Evolutionary conservation across 345 rosid genomes (phyloP), one percentile per base, ranked within the genome.

Genomic region (Geranium rotundifolium): DNA sequence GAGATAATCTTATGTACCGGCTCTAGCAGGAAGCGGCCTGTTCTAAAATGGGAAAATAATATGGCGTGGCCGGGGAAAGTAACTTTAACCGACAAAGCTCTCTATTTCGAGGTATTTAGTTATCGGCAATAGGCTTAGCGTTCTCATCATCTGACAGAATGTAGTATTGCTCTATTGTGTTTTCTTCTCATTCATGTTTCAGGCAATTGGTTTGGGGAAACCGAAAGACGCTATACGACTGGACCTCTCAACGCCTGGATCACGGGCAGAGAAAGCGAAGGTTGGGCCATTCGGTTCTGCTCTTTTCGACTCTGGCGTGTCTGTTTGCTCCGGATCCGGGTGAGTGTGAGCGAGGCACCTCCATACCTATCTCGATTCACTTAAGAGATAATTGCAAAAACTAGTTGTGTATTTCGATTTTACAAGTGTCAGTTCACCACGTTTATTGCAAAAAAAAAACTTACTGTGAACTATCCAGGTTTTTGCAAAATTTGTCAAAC

Each of bases 61-160:
- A 84, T 85, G 70, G 95, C 91, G 62, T 92, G 96, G 98, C 98
- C 98, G 0, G 97, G 98, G 66, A 89, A 81, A 73, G 84, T 92
- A 65, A 81, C 77, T 63, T 75, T 92, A 75, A 92, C 98, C 4
- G 90, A 92, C 61, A 84, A 74, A 73, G 93, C 98, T 16, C 84
- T 92, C 70, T 89, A 89, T 72, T 92, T 89, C 65, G 88, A 92
- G 98, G 98, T 89, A 83, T 56, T 71, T 56, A 30, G 65, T 58
- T 41, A 23, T 34, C 60, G 27, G 27, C 57, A 49, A 59, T 23
- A 17, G 8, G 18, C 20, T 16, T 46, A 3, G 18, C 60, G 29
- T n/a, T 73, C 64, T 58, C 16, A 58, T 57, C 27, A 23, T 23
- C 27, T 23, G 27, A 23, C 2, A 2, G 27, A 23, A 23, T 23